Evolutionary conservation across 352 stramenopile genomes (phyloP).

Genomic region (Pythium brachiatum): DNA sequence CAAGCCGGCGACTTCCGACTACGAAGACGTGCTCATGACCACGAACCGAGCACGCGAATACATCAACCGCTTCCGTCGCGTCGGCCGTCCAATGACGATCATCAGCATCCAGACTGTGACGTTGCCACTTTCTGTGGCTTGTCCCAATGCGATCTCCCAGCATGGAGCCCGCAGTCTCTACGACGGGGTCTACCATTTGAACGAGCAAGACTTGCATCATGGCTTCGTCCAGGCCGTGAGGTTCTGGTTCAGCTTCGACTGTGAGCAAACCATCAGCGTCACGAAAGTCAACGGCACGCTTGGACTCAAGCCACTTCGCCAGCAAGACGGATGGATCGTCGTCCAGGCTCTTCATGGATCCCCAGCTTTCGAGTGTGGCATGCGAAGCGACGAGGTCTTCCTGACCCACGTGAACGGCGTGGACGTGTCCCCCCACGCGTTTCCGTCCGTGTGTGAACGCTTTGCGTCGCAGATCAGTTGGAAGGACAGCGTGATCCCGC

Average conservation of each 20-base stretch:
- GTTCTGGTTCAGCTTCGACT: conserved; percentile 83
- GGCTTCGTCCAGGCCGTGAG: conserved; percentile 67
- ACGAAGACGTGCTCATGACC: conserved; percentile 67
- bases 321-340: conserved; percentile 78
- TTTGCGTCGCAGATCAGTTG: conserved; percentile 42
- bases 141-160: conserved; percentile 64
- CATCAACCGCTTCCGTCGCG: conserved; percentile 55
- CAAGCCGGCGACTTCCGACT: conserved; percentile 36
- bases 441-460: conserved; percentile 44
- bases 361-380: conserved; percentile 65
- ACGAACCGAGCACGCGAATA: conserved; percentile 64
- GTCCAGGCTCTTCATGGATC: conserved; percentile 66
- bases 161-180: conserved; percentile 55
- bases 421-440: conserved; percentile 70
- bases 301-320: conserved; percentile 62
- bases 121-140: conserved; percentile 56
- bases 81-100: conserved; percentile 60
- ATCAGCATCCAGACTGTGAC: conserved; percentile 65
- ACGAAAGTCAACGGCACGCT: conserved; percentile 70
- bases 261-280: conserved; percentile 74
- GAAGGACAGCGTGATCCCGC: conserved; percentile 72
- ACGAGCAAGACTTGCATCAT: conserved; percentile 41
- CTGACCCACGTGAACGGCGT: conserved; percentile 81
- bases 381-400: conserved; percentile 71
- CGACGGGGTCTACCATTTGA: conserved; percentile 58